A percentile compares a stretch with the other conserved stretches of the same genome.
These are phyloP conservation scores for Achaetomiella virescens DNA, from an alignment of 495 filamentous ascomycete species.

Conservation along the genomic window DNA sequence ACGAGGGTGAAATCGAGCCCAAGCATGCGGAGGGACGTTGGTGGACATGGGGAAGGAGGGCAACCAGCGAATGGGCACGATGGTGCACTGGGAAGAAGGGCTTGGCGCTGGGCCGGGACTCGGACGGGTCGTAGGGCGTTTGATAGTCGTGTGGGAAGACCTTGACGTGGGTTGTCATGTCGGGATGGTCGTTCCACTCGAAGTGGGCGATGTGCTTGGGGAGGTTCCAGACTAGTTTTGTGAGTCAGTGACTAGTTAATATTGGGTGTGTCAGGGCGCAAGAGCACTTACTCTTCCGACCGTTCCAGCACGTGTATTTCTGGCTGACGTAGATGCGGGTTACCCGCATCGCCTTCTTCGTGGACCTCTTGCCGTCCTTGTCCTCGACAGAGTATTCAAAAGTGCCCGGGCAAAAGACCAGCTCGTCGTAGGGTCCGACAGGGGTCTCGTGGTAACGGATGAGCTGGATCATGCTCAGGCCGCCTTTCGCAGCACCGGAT, in stretches of 20 bases:
- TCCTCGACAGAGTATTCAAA: slow-evolving; percentile 34
- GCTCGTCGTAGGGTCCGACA: slow-evolving; percentile 48
- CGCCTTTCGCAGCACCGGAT: slow-evolving; percentile 35
- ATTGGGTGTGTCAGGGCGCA: not conserved
- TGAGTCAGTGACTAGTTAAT: not conserved
- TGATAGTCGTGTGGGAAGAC: slow-evolving; percentile 36
- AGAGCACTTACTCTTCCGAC: slow-evolving; percentile 27
- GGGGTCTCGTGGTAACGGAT: slow-evolving; percentile 45
- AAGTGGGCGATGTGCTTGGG: slow-evolving; percentile 50
- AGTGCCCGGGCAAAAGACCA: slow-evolving; percentile 40
- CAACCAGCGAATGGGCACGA: slow-evolving; percentile 35
- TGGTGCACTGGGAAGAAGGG: slow-evolving; percentile 41
- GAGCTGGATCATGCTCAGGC: slow-evolving; percentile 42
- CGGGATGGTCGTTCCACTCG: slow-evolving; percentile 35
- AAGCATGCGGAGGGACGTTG: slow-evolving; percentile 25
- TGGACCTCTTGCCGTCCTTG: slow-evolving; percentile 20
- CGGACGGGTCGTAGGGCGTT: slow-evolving; percentile 13
- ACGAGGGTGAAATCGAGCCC: slow-evolving; percentile 33
- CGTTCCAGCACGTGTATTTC: slow-evolving; percentile 43
- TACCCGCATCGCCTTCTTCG: slow-evolving; percentile 27
- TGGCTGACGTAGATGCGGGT: slow-evolving; percentile 48
- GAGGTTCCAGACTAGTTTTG: slow-evolving; percentile 43
- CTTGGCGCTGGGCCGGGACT: slow-evolving; percentile 19
- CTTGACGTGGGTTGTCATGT: slow-evolving; percentile 33
- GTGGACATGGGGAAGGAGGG: slow-evolving; percentile 40